phyloP scores from a whole-genome alignment of 148 eudicot genomes.

The Fagopyrum homotropicum region DNA sequence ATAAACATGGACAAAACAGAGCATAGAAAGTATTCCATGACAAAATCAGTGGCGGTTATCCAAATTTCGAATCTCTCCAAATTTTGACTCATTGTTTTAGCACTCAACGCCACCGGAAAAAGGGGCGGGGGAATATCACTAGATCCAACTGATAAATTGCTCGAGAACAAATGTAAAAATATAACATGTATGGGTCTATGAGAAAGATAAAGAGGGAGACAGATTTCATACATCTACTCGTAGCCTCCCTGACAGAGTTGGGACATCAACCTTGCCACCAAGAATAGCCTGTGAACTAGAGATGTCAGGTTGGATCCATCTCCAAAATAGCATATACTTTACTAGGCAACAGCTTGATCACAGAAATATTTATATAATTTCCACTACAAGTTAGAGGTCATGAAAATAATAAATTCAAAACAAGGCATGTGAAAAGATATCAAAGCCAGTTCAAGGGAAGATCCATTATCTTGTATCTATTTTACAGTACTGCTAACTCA shows the following conservation, averaged over 20 bases:
- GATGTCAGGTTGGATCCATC: constrained; percentile 6
- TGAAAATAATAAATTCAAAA: neutral
- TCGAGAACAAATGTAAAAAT: neutral
- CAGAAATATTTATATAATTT: neutral
- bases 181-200: neutral
- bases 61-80: neutral
- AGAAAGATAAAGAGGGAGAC: neutral
- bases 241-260: constrained; percentile 56
- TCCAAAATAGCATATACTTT: neutral
- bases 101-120: neutral
- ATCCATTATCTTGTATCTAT: neutral
- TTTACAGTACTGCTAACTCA: neutral
- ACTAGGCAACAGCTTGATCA: neutral
- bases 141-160: neutral
- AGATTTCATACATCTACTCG: constrained; percentile 54
- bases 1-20: neutral
- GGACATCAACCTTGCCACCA: constrained; percentile 88
- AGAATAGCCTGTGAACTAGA: constrained; percentile 63
- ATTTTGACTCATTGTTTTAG: neutral
- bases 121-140: neutral
- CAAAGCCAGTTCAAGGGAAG: neutral
- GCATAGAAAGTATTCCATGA: neutral
- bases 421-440: neutral
- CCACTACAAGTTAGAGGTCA: neutral
- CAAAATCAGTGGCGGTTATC: neutral